phyloP scores from a whole-genome alignment of 2,329 filamentous ascomycete genomes.

The Hyphodiscus sp. region DNA sequence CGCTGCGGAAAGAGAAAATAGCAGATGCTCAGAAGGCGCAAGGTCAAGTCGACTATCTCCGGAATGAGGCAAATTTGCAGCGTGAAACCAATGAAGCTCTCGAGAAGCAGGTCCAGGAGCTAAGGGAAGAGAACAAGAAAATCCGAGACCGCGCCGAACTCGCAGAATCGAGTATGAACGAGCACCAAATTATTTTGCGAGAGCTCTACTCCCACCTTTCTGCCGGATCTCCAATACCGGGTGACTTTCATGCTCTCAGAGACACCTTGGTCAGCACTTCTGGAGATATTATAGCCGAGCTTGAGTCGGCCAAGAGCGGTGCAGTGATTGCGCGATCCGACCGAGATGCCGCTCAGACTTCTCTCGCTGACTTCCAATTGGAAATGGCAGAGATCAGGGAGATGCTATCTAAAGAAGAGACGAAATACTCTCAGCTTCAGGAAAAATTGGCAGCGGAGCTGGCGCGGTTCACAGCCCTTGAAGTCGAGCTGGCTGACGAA shows the following conservation, averaged over 20 bases:
- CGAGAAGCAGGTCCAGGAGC: constrained; percentile 48
- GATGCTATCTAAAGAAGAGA: constrained; percentile 45
- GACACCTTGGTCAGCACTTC: constrained; percentile 53
- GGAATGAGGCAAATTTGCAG: constrained; percentile 53
- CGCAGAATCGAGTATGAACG: constrained; percentile 45
- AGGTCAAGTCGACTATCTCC: constrained; percentile 56
- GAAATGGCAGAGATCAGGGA: constrained; percentile 51
- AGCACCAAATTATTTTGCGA: constrained; percentile 48
- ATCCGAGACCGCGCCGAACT: constrained; percentile 44
- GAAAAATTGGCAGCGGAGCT: constrained; percentile 48
- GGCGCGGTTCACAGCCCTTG: constrained; percentile 47
- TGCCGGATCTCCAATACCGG: constrained; percentile 45
- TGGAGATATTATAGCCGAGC: constrained; percentile 52
- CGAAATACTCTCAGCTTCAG: constrained; percentile 43
- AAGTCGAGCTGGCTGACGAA: constrained; percentile 54
- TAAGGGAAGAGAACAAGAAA: constrained; percentile 48
- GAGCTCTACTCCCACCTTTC: constrained; percentile 54
- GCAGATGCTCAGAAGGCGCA: constrained; percentile 53
- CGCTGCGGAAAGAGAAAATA: constrained; percentile 48
- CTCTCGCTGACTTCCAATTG: constrained; percentile 47
- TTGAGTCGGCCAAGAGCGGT: constrained; percentile 54
- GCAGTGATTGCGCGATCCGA: constrained; percentile 55
- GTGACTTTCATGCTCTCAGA: constrained; percentile 50
- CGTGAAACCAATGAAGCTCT: constrained; percentile 54
- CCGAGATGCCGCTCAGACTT: constrained; percentile 51